Percentiles rank a stretch among this genome's conserved stretches.
phyloP scores from a whole-genome alignment of 2,329 filamentous ascomycete genomes.

The Fusarium sp. region DNA sequence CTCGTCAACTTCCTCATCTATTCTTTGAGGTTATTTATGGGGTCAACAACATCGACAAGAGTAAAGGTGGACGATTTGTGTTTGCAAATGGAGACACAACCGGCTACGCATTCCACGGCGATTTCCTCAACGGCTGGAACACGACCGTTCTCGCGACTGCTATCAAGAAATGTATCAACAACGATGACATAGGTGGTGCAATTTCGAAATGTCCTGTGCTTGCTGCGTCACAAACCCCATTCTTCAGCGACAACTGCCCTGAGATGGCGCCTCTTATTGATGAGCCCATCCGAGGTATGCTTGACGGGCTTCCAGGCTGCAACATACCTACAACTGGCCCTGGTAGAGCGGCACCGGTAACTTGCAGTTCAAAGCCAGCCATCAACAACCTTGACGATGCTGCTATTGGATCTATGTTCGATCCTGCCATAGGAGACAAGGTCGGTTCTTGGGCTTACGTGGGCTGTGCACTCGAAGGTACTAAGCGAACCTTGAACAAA shows the following conservation, averaged over 20 bases:
- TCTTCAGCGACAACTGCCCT: constrained; percentile 40
- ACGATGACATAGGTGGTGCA: constrained; percentile 32
- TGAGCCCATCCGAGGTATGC: constrained; percentile 38
- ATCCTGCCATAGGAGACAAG: constrained; percentile 39
- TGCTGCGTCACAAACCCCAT: constrained; percentile 42
- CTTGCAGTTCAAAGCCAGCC: constrained; percentile 26
- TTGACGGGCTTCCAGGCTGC: constrained; percentile 39
- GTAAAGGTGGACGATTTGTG: constrained; percentile 42
- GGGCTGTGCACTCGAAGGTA: constrained; percentile 40
- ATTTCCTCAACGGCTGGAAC: constrained; percentile 45
- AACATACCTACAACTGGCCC: constrained; percentile 39
- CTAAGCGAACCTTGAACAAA: constrained; percentile 36
- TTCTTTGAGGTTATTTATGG: constrained; percentile 46
- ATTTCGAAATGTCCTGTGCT: constrained; percentile 35
- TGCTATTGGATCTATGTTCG: constrained; percentile 21
- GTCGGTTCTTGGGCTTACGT: constrained; percentile 38
- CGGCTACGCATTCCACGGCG: constrained; percentile 44
- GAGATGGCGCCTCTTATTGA: constrained; percentile 39
- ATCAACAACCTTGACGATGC: constrained; percentile 30
- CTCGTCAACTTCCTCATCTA: constrained; percentile 40
- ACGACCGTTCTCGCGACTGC: constrained; percentile 31
- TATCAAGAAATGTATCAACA: constrained; percentile 43
- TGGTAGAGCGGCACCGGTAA: constrained; percentile 11
- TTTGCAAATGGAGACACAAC: constrained; percentile 47
- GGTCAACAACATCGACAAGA: constrained; percentile 45